Conservation (phyloP, 805 yeast genomes). For the Schizosaccharomyces pombe region DNA sequence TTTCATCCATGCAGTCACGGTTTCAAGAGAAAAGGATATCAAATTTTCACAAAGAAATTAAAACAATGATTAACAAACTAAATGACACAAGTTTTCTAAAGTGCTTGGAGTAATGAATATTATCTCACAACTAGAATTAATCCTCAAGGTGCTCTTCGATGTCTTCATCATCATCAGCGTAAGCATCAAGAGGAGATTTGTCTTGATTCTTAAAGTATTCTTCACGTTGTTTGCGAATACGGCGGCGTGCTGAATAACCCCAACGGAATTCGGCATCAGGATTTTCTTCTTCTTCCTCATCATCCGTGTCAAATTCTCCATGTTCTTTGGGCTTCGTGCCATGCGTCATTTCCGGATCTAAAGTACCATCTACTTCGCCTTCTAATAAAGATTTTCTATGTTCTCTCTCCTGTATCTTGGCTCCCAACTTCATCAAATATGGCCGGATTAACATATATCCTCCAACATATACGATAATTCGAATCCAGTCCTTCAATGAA, state of each 20-base stretch:
- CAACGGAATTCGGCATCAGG: slow-evolving; percentile 2
- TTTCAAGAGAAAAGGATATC: too few species aligned
- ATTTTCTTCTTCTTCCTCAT: slow-evolving; percentile 2
- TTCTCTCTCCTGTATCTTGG: slow-evolving; percentile 11
- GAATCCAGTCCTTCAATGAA: slow-evolving; percentile 12
- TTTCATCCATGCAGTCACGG: too few species aligned
- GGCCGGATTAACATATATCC: slow-evolving; percentile 15
- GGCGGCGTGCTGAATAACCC: slow-evolving; percentile 2
- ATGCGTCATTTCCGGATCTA: background rate
- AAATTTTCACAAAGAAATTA: too few species aligned
- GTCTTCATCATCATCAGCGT: background rate
- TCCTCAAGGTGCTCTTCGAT: background rate
- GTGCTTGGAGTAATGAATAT: too few species aligned
- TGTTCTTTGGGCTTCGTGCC: background rate
- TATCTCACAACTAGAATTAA: too few species aligned
- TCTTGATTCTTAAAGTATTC: background rate
- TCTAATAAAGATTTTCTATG: slow-evolving; percentile 7
- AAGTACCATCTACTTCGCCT: background rate
- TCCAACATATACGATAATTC: slow-evolving; percentile 14
- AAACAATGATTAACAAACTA: too few species aligned
- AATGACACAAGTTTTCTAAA: too few species aligned
- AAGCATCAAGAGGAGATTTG: background rate
- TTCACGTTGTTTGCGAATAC: background rate
- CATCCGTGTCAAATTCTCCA: slow-evolving; percentile 1
- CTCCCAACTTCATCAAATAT: slow-evolving; percentile 12